Base-by-base conservation (phyloP, 2,329 filamentous ascomycete genomes). In the Aspergillus floridensis region DNA sequence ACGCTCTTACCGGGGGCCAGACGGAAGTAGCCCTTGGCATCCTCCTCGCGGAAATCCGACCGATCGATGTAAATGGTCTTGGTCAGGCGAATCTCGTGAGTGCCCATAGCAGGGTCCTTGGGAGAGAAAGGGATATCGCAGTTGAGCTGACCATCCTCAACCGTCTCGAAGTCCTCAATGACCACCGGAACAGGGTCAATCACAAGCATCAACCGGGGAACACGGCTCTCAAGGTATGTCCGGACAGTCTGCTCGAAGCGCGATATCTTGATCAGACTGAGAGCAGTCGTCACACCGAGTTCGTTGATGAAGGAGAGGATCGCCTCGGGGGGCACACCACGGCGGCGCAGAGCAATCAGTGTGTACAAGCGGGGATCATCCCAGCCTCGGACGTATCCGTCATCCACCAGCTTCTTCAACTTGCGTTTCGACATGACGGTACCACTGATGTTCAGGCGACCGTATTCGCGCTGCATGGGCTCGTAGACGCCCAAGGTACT, bases 391-490 rank as follows among this genome's bases (percentile, higher is more conserved):
- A 98, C 93, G 64, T 88, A 82, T n/a, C 86, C 86, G 53, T 89
- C 85, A 49, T 88, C 84, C 2, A 97, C 91, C 5, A 97, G 80
- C 76, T 90, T 88, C 63, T 87, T 84, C 62, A 97, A 89, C 70
- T 90, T 88, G 58, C 93, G 85, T 80, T 98, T 97, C 35, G 89
- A 93, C 61, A 96, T 83, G 56, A 97, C 88, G 0, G 93, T 96
- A 16, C 93, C 92, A 10, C 86, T 88, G 32, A 97, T 84, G 65
- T 90, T 96, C 32, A 93, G 80, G 62, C 90, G 86, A 41, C 65
- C 87, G 63, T 87, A 96, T 78, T 96, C 93, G 74, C 93, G 83
- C 82, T 98, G 93, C 91, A 96, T 96, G 0, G 93, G 92, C 70
- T 92, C 85, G 76, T 96, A 96, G 58, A 96, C 87, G 38, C 87